These are phyloP conservation scores for Penicillium sp. DNA, from an alignment of 2,329 filamentous ascomycete genomes.

Conservation along the genomic window DNA sequence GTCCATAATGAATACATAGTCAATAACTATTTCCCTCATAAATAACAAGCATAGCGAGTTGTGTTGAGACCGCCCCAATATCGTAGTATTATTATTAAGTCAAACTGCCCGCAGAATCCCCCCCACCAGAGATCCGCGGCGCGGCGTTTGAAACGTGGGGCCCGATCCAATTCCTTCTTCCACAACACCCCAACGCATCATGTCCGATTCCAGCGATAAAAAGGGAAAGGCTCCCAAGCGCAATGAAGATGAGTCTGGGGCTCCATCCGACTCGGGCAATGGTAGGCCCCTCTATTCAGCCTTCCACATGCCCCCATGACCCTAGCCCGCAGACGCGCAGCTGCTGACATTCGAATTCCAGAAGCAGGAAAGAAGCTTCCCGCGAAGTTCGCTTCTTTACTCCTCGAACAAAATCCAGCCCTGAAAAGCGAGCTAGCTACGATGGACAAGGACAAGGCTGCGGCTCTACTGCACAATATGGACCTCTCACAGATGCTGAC, in stretches of 20 bases:
- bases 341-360: slow-evolving; percentile 2
- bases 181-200: slow-evolving; percentile 16
- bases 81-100: slow-evolving; percentile 2
- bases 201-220: slow-evolving; percentile 33
- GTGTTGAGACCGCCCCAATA: not conserved
- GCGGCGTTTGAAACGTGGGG: slow-evolving; percentile 28
- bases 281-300: slow-evolving; percentile 1
- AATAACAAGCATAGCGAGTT: not conserved
- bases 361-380: slow-evolving; percentile 31
- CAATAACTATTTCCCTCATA: not conserved
- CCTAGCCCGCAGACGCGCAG: not conserved
- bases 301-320: not conserved
- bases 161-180: slow-evolving; percentile 20
- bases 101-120: not conserved
- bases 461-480: slow-evolving; percentile 50
- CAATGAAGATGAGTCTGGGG: slow-evolving; percentile 8
- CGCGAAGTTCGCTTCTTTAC: slow-evolving; percentile 35
- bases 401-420: slow-evolving; percentile 55
- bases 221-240: slow-evolving; percentile 33
- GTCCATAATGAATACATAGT: not conserved
- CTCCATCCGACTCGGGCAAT: slow-evolving; percentile 1
- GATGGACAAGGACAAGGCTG: slow-evolving; percentile 59
- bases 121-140: slow-evolving; percentile 20
- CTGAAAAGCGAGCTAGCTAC: slow-evolving; percentile 71
- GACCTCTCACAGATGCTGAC: slow-evolving; percentile 49